Evolutionary conservation across 306 rosid genomes (phyloP), one percentile per base, ranked within the genome.

Genomic region (Cicer judaicum): DNA sequence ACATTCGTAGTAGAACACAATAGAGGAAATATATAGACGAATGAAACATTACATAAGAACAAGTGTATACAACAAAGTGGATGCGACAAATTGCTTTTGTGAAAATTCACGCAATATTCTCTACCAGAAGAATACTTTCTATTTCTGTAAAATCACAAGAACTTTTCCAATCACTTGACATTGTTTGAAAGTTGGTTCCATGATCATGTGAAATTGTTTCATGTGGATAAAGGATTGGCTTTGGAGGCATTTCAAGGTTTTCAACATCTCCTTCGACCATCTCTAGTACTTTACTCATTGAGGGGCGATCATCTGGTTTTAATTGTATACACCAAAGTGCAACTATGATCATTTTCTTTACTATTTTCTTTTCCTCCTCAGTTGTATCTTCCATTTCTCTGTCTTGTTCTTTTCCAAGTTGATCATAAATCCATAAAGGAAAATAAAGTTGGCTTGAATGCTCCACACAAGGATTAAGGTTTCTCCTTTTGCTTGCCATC

Each of bases 221-320:
- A 2, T 42, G 54, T 9, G 86, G 74, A 43, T 70, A 73, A 0
- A 68, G 29, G 5, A 61, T 56, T 14, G 86, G 88, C 10, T 69
- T 79, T 0, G 73, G 75, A 54, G 90, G 84, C 53, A 84, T 62
- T 76, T 81, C 36, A 6, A 72, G 0, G 10, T 10, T 16, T 41
- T 75, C 62, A 15, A 46, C 24, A 2, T 76, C 76, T 42, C 78
- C 80, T 75, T 78, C 84, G 15, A 79, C 78, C 85, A 81, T 86
- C 49, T 52, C 78, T 1, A 78, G 3, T 0, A 84, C 84, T 76
- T 66, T 63, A 4, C 29, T 69, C 84, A 84, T 80, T 0, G 81
- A 54, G 14, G 87, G 90, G 2, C 85, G 76, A 15, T 87, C 71
- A 0, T 1, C 9, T 0, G 91, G 84, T 1, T 36, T 47, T 24